Conservation (phyloP, 371 early-diverging fungal species). For the Dichotomocladium elegans region DNA sequence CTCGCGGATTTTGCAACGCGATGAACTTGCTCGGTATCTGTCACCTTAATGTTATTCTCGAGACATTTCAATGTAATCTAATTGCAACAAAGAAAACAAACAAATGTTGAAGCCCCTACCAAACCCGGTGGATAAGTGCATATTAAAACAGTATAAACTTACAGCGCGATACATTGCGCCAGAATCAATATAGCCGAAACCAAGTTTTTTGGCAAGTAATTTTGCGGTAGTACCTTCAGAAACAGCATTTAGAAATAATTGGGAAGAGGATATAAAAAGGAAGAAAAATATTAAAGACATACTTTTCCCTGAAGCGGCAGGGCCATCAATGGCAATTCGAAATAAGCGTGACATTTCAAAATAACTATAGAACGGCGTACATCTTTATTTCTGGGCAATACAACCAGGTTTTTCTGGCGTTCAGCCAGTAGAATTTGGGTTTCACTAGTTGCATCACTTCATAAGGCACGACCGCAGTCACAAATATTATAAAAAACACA, state of each 20-base stretch:
- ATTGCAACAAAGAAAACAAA: neutral
- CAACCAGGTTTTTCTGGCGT: too few species aligned
- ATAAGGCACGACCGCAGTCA: too few species aligned
- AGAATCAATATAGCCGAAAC: constrained; percentile 82
- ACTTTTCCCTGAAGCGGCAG: constrained; percentile 92
- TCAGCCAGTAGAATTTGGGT: too few species aligned
- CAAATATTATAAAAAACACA: too few species aligned
- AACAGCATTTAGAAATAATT: constrained; percentile 4
- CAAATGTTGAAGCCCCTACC: neutral
- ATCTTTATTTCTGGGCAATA: too few species aligned
- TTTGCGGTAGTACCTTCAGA: constrained; percentile 70
- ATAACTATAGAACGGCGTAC: too few species aligned
- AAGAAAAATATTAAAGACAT: constrained; percentile 12
- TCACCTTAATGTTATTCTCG: constrained; percentile 30
- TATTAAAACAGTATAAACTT: constrained; percentile 11
- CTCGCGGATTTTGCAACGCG: constrained; percentile 17
- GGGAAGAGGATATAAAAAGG: too few species aligned
- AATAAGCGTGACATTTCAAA: constrained; percentile 44
- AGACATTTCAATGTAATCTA: constrained; percentile 60
- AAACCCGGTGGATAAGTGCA: neutral
- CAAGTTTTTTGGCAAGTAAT: constrained; percentile 65
- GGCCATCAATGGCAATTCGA: constrained; percentile 92
- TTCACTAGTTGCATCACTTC: too few species aligned
- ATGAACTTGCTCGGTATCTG: constrained; percentile 24
- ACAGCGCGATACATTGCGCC: constrained; percentile 69